Percentiles rank a stretch among this genome's conserved stretches.
phyloP scores from a whole-genome alignment of 768 basidiomycete genomes.

The Hygrophoropsis aurantiaca region DNA sequence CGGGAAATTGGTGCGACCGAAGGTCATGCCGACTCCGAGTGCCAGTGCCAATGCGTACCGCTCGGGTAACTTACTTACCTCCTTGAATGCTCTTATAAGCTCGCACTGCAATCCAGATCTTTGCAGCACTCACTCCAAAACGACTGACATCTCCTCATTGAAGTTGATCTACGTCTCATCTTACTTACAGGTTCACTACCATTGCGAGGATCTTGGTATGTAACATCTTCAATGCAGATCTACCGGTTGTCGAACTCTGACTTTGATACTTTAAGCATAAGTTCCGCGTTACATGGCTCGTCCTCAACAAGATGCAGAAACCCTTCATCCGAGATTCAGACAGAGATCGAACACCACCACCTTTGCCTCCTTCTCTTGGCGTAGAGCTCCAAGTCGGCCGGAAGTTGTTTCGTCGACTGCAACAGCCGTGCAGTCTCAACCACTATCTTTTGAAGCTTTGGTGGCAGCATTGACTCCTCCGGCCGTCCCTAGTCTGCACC shows the following conservation, averaged over 20 bases:
- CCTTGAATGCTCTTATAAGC: too few relatives aligned
- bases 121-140: too few relatives aligned
- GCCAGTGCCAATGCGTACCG: too few relatives aligned
- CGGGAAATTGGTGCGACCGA: too few relatives aligned
- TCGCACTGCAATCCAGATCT: too few relatives aligned
- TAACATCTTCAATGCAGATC: too few relatives aligned
- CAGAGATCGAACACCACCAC: slow-evolving; percentile 44
- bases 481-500: slow-evolving; percentile 62
- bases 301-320: slow-evolving; percentile 30
- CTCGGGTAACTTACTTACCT: too few relatives aligned
- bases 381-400: slow-evolving; percentile 23
- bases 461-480: slow-evolving; percentile 47
- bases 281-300: slow-evolving; percentile 24
- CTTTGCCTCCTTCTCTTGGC: slow-evolving; percentile 43
- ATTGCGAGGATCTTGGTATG: too few relatives aligned
- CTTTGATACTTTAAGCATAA: neutral
- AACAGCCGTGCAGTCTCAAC: slow-evolving; percentile 24
- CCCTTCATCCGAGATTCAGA: slow-evolving; percentile 25
- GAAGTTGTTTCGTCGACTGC: slow-evolving; percentile 28
- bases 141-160: too few relatives aligned
- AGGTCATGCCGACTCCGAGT: too few relatives aligned
- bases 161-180: too few relatives aligned
- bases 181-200: too few relatives aligned
- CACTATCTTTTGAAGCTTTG: slow-evolving; percentile 42
- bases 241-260: neutral